A percentile compares a stretch with the other conserved stretches of the same genome.
These are phyloP conservation scores for Fusarium albidum DNA, from an alignment of 2,329 filamentous ascomycete genomes.

Conservation along the genomic window DNA sequence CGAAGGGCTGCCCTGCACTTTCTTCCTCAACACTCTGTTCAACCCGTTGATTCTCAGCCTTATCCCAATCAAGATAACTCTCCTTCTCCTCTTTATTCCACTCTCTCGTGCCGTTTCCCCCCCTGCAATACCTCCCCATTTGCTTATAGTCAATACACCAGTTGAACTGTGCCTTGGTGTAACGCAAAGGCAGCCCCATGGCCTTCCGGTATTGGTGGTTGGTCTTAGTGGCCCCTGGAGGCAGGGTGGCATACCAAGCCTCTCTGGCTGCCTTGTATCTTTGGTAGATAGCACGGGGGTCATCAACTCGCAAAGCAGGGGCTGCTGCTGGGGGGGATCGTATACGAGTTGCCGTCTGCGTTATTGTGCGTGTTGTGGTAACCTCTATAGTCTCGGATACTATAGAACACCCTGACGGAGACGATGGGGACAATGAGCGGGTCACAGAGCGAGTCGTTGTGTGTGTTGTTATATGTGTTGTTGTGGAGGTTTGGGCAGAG, in stretches of 20 bases:
- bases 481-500: too few species aligned
- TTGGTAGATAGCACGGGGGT: conserved; percentile 10
- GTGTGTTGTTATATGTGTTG: conserved; percentile 2
- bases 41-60: neutral
- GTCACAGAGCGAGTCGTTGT: conserved; percentile 3
- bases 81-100: conserved; percentile 4
- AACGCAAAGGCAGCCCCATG: neutral
- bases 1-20: neutral
- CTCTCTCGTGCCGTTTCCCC: neutral
- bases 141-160: conserved; percentile 8
- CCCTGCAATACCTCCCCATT: neutral
- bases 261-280: conserved; percentile 6
- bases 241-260: conserved; percentile 1
- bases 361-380: conserved; percentile 6
- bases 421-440: conserved; percentile 1
- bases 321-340: neutral
- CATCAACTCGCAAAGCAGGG: neutral
- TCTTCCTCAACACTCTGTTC: neutral
- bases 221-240: neutral
- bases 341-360: neutral
- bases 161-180: conserved; percentile 3
- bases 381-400: neutral
- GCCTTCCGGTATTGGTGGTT: conserved; percentile 7
- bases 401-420: neutral
- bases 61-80: conserved; percentile 9